Conservation (phyloP, 805 yeast species). For the Blastobotrys mokoenaii region DNA sequence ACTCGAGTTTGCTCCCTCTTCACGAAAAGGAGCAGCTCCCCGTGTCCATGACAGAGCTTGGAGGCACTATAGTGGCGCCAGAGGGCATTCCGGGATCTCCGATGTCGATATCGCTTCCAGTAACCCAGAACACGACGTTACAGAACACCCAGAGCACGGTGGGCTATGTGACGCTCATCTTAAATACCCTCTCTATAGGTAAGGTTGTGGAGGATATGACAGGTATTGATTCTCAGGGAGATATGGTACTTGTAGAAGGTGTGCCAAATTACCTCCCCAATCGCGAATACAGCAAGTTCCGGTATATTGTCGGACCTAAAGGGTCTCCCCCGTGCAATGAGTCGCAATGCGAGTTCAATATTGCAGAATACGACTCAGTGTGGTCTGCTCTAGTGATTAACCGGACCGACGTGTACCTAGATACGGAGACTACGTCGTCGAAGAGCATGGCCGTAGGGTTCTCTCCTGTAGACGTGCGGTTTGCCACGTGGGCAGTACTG, state of each 20-base stretch:
- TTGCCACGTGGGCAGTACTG: conserved; percentile 61
- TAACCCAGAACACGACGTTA: conserved; percentile 62
- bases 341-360: conserved; percentile 8
- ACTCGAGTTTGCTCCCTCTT: conserved; percentile 41
- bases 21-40: conserved; percentile 39
- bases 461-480: conserved; percentile 35
- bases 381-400: conserved; percentile 6
- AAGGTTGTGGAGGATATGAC: conserved; percentile 36
- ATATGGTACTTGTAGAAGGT: conserved; percentile 16
- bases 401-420: conserved; percentile 17
- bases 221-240: conserved; percentile 29
- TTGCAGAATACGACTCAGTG: conserved; percentile 24
- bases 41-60: conserved; percentile 32
- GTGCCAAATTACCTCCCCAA: conserved; percentile 10
- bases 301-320: conserved; percentile 24
- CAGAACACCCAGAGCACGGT: conserved; percentile 49
- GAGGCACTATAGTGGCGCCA: conserved; percentile 64
- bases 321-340: conserved; percentile 9
- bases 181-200: conserved; percentile 38
- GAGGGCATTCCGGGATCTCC: conserved; percentile 35
- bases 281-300: conserved; percentile 17
- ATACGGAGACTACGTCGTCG: conserved; percentile 31
- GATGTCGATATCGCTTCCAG: conserved; percentile 71
- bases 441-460: conserved; percentile 47
- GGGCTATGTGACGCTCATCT: conserved; percentile 61